These are phyloP conservation scores for Phytophthora constricta DNA, from an alignment of 352 stramenopile species.

Conservation along the genomic window DNA sequence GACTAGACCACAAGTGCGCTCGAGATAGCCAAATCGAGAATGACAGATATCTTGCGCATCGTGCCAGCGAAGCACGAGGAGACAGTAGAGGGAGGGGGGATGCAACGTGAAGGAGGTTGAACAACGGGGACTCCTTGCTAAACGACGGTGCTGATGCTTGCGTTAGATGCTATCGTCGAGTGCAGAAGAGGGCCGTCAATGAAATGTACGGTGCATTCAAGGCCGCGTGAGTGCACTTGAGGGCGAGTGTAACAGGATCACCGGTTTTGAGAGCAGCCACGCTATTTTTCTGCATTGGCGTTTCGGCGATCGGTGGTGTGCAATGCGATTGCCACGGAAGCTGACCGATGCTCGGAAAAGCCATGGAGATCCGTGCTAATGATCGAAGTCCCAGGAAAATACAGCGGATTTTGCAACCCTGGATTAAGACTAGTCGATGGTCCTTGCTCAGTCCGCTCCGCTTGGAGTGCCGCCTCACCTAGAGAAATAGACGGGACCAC, in stretches of 20 bases:
- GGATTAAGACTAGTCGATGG: background rate
- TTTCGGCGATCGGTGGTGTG: background rate
- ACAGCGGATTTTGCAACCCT: too few species aligned
- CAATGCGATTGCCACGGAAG: too few species aligned
- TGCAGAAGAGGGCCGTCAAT: slow-evolving; percentile 21
- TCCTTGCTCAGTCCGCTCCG: background rate
- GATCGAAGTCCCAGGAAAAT: too few species aligned
- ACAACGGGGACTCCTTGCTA: slow-evolving; percentile 19
- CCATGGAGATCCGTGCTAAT: too few species aligned
- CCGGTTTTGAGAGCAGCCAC: too few species aligned
- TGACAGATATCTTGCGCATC: slow-evolving; percentile 14
- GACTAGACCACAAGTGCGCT: slow-evolving; percentile 8
- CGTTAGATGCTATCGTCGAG: slow-evolving; percentile 22
- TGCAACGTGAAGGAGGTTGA: slow-evolving; percentile 29
- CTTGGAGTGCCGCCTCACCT: too few species aligned
- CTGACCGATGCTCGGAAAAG: background rate
- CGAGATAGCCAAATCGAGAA: slow-evolving; percentile 28
- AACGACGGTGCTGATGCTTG: background rate
- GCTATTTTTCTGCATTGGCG: background rate
- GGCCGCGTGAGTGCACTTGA: slow-evolving; percentile 26
- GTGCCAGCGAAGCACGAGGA: background rate
- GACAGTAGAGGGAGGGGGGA: slow-evolving; percentile 16
- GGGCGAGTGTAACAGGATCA: background rate
- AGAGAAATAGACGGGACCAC: slow-evolving; percentile 4
- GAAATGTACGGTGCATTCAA: slow-evolving; percentile 11